phyloP scores from a whole-genome alignment of 805 yeast genomes.

The Saccharomycopsis oosterbeekiorum region DNA sequence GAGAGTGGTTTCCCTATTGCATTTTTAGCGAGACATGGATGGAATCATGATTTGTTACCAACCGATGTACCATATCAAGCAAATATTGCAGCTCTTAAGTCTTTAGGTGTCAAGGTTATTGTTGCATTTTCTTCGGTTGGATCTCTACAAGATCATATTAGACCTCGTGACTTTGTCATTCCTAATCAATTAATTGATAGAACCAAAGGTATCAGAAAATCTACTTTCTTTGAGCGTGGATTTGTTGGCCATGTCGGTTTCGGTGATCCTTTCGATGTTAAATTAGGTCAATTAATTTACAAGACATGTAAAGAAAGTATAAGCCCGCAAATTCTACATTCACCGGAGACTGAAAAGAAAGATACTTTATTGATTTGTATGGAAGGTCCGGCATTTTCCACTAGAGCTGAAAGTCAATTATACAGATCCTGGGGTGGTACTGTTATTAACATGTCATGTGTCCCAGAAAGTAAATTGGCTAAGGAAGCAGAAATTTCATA shows the following conservation, averaged over 20 bases:
- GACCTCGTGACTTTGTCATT: constrained; percentile 92
- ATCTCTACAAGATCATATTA: constrained; percentile 77
- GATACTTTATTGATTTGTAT: constrained; percentile 86
- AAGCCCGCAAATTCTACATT: constrained; percentile 39
- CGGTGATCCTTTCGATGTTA: constrained; percentile 90
- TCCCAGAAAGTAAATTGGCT: constrained; percentile 97
- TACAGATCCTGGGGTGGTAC: constrained; percentile 87
- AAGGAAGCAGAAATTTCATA: constrained; percentile 95
- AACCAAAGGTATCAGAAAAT: constrained; percentile 87
- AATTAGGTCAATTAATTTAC: constrained; percentile 55
- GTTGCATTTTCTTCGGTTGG: constrained; percentile 96
- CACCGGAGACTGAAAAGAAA: constrained; percentile 53
- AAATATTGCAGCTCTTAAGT: constrained; percentile 90
- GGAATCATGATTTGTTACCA: constrained; percentile 81
- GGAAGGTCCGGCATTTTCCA: constrained; percentile 98
- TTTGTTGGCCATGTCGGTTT: constrained; percentile 96
- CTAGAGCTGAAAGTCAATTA: constrained; percentile 89
- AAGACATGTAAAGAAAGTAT: constrained; percentile 38
- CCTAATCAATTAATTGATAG: constrained; percentile 96
- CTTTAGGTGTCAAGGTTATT: constrained; percentile 76
- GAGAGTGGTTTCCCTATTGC: constrained; percentile 75
- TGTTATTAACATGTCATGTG: constrained; percentile 91
- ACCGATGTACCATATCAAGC: constrained; percentile 89
- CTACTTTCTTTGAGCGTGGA: constrained; percentile 84
- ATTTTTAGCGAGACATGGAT: constrained; percentile 90